phyloP scores from a whole-genome alignment of 768 basidiomycete genomes.

The Cystobasidium ongulense region DNA sequence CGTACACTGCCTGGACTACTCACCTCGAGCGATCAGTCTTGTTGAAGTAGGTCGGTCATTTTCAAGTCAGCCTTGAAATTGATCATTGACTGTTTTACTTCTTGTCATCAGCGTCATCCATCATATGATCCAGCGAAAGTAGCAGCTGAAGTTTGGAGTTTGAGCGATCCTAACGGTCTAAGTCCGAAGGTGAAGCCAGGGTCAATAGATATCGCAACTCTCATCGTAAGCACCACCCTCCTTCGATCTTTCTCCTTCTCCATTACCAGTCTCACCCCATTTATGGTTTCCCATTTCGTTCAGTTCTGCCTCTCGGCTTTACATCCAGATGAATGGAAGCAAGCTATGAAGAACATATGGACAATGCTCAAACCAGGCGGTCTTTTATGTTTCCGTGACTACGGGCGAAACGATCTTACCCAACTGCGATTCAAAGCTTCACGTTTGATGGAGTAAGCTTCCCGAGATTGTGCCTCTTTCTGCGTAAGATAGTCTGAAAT shows the following conservation, averaged over 20 bases:
- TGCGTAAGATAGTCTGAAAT: not conserved
- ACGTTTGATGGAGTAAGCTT: conserved; percentile 62
- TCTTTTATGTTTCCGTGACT: conserved; percentile 75
- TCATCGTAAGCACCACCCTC: conserved; percentile 54
- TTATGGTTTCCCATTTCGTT: not conserved
- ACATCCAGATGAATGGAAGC: conserved; percentile 83
- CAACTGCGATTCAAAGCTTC: conserved; percentile 85
- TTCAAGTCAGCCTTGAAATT: not conserved
- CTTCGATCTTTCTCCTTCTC: not conserved
- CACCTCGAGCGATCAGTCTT: conserved; percentile 74
- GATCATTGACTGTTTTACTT: not conserved
- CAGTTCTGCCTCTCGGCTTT: conserved; percentile 81
- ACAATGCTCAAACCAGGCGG: conserved; percentile 89
- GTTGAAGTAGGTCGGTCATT: conserved; percentile 59
- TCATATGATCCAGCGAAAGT: conserved; percentile 60
- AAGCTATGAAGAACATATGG: conserved; percentile 70
- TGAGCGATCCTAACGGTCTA: conserved; percentile 53
- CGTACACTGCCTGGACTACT: conserved; percentile 82
- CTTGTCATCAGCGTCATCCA: conserved; percentile 55
- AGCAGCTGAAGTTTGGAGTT: conserved; percentile 75
- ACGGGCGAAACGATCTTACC: conserved; percentile 88
- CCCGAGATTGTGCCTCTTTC: not conserved
- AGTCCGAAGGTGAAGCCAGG: conserved; percentile 57
- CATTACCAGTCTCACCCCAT: too few relatives aligned
- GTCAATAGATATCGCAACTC: conserved; percentile 77